phyloP scores from a whole-genome alignment of 2,329 filamentous ascomycete species.

The Pleurostoma richardsiae region DNA sequence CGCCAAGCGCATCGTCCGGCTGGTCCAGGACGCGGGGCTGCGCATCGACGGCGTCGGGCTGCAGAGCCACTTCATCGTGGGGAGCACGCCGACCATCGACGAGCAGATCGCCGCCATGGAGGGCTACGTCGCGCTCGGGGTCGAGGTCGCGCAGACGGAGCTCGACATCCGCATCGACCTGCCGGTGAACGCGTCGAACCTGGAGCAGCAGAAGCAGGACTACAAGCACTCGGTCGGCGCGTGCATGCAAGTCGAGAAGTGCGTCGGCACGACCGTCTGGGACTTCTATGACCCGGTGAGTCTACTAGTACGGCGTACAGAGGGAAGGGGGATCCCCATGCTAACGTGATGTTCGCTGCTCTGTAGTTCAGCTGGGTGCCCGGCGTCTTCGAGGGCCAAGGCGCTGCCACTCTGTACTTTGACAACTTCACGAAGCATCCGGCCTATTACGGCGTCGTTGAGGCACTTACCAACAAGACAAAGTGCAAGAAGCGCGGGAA shows the following conservation, averaged over 20 bases:
- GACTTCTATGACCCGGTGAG: conserved; percentile 30
- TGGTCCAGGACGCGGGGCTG: conserved; percentile 37
- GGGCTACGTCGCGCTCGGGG: conserved; percentile 40
- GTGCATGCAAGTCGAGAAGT: conserved; percentile 24
- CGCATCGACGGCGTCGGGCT: conserved; percentile 58
- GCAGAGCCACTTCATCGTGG: conserved; percentile 54
- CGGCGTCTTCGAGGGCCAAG: conserved; percentile 24
- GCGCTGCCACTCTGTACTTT: conserved; percentile 28
- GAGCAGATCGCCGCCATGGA: conserved; percentile 38
- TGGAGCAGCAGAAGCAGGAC: conserved; percentile 38
- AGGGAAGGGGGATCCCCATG: not conserved
- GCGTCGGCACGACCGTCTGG: conserved; percentile 38
- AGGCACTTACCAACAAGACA: conserved; percentile 15
- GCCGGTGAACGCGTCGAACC: conserved; percentile 30
- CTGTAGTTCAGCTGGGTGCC: conserved; percentile 31
- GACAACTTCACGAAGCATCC: conserved; percentile 27
- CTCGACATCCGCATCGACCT: conserved; percentile 46
- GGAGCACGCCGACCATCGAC: conserved; percentile 37
- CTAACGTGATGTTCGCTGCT: not conserved
- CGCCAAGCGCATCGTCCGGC: conserved; percentile 35
- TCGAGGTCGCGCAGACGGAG: conserved; percentile 56
- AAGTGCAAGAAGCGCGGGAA: not conserved
- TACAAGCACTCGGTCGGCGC: conserved; percentile 29
- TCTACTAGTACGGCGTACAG: not conserved
- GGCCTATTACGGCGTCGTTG: conserved; percentile 28